These are phyloP conservation scores for Tulasnella sp. DNA, from an alignment of 768 basidiomycete genomes.

Conservation along the genomic window DNA sequence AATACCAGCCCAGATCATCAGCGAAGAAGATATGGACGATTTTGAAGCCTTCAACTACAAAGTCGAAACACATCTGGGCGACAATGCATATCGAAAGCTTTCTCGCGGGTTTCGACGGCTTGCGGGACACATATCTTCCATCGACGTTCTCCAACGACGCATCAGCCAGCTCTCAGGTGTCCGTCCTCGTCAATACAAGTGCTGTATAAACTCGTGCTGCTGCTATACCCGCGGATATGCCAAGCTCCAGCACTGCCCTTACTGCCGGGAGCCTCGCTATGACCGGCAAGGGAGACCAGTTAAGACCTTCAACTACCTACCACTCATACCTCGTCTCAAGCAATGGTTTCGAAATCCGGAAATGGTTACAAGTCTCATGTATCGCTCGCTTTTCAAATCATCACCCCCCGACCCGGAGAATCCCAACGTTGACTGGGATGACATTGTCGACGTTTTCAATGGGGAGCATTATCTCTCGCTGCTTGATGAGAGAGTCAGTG, in stretches of 20 bases:
- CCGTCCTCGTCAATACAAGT: conserved; percentile 22
- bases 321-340: conserved; percentile 29
- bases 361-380: conserved; percentile 22
- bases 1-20: not conserved
- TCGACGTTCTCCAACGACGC: not conserved
- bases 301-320: conserved; percentile 28
- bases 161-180: conserved; percentile 18
- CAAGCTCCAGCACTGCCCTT: conserved; percentile 25
- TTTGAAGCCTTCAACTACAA: conserved; percentile 7
- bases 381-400: conserved; percentile 22
- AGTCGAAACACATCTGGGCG: not conserved
- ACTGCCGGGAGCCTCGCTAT: conserved; percentile 26
- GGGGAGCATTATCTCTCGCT: conserved; percentile 24
- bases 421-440: conserved; percentile 3
- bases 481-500: conserved; percentile 18
- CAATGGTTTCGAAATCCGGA: conserved; percentile 19
- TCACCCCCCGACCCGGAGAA: not conserved
- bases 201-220: conserved; percentile 34
- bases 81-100: not conserved
- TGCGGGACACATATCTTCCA: not conserved
- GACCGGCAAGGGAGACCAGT: conserved; percentile 19
- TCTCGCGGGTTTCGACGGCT: not conserved
- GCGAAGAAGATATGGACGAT: not conserved
- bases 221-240: conserved; percentile 28
- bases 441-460: conserved; percentile 31